phyloP scores from a whole-genome alignment of 441 rosid species.

The Omphalea diandra region DNA sequence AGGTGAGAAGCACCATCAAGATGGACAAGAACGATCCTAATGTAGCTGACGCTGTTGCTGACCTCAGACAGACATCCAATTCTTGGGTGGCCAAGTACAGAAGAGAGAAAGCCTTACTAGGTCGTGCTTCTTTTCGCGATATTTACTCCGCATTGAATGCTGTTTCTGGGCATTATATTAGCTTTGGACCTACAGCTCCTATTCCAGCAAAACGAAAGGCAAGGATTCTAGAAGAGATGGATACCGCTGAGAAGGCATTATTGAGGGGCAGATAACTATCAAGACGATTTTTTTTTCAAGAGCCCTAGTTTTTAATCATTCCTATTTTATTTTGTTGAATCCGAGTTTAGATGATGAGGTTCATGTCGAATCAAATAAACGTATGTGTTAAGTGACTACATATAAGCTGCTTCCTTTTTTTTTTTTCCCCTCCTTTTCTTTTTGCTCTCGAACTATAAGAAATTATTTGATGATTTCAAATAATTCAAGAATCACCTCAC shows the following conservation, averaged over 20 bases:
- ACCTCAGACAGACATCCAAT: conserved; percentile 68
- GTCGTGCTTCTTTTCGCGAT: conserved; percentile 72
- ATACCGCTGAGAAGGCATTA: conserved; percentile 88
- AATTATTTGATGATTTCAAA: too few relatives aligned
- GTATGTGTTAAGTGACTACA: too few relatives aligned
- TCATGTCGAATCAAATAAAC: neutral
- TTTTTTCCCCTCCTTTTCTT: too few relatives aligned
- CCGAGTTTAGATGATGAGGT: conserved; percentile 22
- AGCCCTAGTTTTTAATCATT: neutral
- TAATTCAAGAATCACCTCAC: too few relatives aligned
- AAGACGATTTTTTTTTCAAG: neutral
- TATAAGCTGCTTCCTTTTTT: too few relatives aligned
- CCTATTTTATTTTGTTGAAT: conserved; percentile 12
- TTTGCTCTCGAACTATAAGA: too few relatives aligned
- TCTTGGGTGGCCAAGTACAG: conserved; percentile 92
- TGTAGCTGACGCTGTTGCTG: conserved; percentile 73
- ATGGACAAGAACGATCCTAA: conserved; percentile 79
- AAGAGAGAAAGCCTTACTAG: conserved; percentile 78
- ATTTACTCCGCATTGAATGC: conserved; percentile 91
- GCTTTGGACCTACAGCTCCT: conserved; percentile 92
- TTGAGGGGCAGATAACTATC: conserved; percentile 59
- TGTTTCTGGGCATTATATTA: conserved; percentile 84
- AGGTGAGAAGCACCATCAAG: conserved; percentile 62
- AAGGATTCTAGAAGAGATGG: conserved; percentile 90
- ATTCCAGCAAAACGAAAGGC: conserved; percentile 76